Base-by-base conservation (phyloP, 169 alveolate species). In the Plasmodium relictum region DNA sequence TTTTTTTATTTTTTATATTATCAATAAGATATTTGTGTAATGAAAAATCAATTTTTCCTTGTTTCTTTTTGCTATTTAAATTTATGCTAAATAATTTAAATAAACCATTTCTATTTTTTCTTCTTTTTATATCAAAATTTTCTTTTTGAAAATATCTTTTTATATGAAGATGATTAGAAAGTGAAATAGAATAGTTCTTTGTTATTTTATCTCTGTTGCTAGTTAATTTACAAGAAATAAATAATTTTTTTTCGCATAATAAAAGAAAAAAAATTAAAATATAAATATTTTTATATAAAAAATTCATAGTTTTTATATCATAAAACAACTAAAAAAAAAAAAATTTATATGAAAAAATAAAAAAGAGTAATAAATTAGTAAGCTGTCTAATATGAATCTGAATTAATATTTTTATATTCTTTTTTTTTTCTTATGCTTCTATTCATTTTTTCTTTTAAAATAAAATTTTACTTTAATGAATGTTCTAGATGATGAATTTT, bases 271-370 rank as follows among this genome's bases (percentile, higher is more conserved):
- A 52, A 50, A 72, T 10, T 16, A 72, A 31, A 9, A 39, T 12
- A 24, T 6, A 72, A 22, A 72, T 12, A 20, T 52, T 24, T 26
- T 22, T 72, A 56, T 0, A 31, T 14, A 72, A 72, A 72, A 72
- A 3, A 48, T 72, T 72, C 85, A 72, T 54, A 72, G 50, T 72
- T 72, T 72, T 41, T 44, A 14, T 54, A 31, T 54, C 22, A 41
- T 48, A 14, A 9, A 48, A 48, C 39, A 31, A 31, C 39, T 31
- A 31, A 31, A 31, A 31, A 31, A 31, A 31, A 31, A 31, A 31
- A 31, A 31, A 31, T 2, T 2, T 31, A 2, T 31, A 3, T 31
- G 39, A 31, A 31, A 31, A 3, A 31, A 31, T 1, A 31, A 31
- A 31, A 31, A 31, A 31, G 39, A 31, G 1, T 31, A 31, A 31